A percentile compares a stretch with the other conserved stretches of the same genome.
Conservation (phyloP, 2,329 filamentous ascomycete species). For the Cladophialophora exuberans region DNA sequence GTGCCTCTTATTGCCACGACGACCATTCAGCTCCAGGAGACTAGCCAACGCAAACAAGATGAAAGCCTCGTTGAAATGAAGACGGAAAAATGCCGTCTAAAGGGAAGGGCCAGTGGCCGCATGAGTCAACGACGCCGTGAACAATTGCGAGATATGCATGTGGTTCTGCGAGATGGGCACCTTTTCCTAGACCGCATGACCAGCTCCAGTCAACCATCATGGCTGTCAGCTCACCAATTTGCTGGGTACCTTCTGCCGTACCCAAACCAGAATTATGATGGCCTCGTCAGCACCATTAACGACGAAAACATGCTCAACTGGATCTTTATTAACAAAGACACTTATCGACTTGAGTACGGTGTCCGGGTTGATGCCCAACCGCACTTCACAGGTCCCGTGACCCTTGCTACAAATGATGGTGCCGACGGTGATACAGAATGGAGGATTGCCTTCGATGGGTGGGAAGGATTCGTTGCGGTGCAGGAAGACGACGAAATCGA, state of each 20-base stretch:
- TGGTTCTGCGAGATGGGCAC: slow-evolving; percentile 19
- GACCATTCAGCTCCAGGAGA: slow-evolving; percentile 24
- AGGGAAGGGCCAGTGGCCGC: slow-evolving; percentile 11
- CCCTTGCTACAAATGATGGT: no score
- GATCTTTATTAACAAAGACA: slow-evolving; percentile 67
- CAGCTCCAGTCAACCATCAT: no score
- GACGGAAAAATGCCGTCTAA: slow-evolving; percentile 27
- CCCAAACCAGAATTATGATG: slow-evolving; percentile 22
- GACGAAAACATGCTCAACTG: slow-evolving; percentile 61
- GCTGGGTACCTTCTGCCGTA: slow-evolving; percentile 43
- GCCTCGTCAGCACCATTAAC: slow-evolving; percentile 28
- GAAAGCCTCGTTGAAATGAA: slow-evolving; percentile 16
- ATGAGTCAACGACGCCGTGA: slow-evolving; percentile 21
- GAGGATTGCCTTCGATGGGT: slow-evolving; percentile 41
- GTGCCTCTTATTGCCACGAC: slow-evolving; percentile 26
- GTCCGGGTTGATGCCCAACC: slow-evolving; percentile 71
- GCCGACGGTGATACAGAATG: slow-evolving; percentile 23
- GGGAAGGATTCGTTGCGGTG: slow-evolving; percentile 43
- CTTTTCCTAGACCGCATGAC: slow-evolving; percentile 14
- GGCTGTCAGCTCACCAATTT: no score
- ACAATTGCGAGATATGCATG: slow-evolving; percentile 12
- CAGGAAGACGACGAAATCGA: slow-evolving; percentile 45
- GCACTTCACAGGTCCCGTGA: slow-evolving; percentile 68
- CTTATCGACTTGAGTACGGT: slow-evolving; percentile 64
- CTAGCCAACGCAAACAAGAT: slow-evolving; percentile 17